Conservation (phyloP, 352 stramenopile species). For the Phytopythium delawarense region DNA sequence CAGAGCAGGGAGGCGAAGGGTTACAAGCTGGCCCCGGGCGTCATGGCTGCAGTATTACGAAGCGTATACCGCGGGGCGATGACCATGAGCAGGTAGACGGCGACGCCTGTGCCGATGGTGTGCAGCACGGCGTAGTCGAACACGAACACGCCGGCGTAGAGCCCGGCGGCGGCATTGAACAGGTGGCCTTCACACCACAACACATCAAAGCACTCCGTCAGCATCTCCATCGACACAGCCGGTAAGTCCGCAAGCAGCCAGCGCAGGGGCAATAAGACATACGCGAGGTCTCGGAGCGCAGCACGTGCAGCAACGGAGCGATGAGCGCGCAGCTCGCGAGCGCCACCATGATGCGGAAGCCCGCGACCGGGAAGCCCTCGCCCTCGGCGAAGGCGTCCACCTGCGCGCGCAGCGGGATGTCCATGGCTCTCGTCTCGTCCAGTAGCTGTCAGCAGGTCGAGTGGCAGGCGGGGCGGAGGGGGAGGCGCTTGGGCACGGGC, state of each 20-base stretch:
- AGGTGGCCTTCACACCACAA: conserved; percentile 41
- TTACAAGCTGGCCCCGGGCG: neutral
- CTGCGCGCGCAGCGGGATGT: conserved; percentile 46
- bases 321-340: conserved; percentile 61
- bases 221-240: neutral
- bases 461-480: neutral
- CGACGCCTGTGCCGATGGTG: conserved; percentile 49
- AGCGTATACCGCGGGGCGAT: conserved; percentile 43
- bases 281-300: conserved; percentile 56
- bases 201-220: neutral
- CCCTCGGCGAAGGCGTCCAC: conserved; percentile 61
- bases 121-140: conserved; percentile 80
- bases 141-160: conserved; percentile 68
- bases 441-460: neutral
- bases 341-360: conserved; percentile 74
- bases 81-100: conserved; percentile 70
- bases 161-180: conserved; percentile 61
- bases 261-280: conserved; percentile 11
- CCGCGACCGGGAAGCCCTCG: conserved; percentile 72
- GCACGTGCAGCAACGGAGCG: conserved; percentile 61
- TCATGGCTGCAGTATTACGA: neutral
- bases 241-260: neutral
- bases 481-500: too few species aligned
- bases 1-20: neutral
- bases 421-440: conserved; percentile 22